Evolutionary conservation across 2,329 filamentous ascomycete species (phyloP).

Genomic region (Plenodomus biglobosus): DNA sequence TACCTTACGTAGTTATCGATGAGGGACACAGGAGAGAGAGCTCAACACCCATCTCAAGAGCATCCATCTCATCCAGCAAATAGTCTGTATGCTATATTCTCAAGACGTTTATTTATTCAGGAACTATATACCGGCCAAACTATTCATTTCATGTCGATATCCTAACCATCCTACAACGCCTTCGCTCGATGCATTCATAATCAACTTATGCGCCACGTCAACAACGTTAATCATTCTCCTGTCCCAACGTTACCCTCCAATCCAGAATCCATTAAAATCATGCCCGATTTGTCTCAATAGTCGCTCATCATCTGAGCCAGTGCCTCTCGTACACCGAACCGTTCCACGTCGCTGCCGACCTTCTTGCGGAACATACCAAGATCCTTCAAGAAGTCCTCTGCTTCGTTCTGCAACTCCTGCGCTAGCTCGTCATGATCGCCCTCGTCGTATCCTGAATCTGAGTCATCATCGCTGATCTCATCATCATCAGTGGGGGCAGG

Average conservation of each 20-base stretch:
- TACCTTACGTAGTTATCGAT: no score
- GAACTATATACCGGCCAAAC: neutral
- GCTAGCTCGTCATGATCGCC: constrained; percentile 58
- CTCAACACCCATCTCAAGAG: no score
- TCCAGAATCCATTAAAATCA: no score
- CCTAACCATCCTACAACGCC: constrained; percentile 23
- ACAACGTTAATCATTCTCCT: neutral
- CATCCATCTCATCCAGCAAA: no score
- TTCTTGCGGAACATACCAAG: constrained; percentile 79
- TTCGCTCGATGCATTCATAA: constrained; percentile 37
- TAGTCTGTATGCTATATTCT: no score
- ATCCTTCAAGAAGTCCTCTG: constrained; percentile 81
- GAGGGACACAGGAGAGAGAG: constrained; percentile 1
- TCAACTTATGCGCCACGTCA: constrained; percentile 4
- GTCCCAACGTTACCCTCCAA: no score
- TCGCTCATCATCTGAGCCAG: constrained; percentile 24
- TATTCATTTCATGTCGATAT: neutral
- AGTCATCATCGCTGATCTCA: constrained; percentile 42
- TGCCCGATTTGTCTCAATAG: constrained; percentile 6
- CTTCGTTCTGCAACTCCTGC: constrained; percentile 74
- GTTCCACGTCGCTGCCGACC: constrained; percentile 75
- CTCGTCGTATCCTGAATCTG: constrained; percentile 60
- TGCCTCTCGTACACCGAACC: constrained; percentile 53
- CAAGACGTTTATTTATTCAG: neutral
- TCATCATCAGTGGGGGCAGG: constrained; percentile 36